These are phyloP conservation scores for Papilionanthe hybrid DNA, from an alignment of 116 monocot species.

Conservation along the genomic window DNA sequence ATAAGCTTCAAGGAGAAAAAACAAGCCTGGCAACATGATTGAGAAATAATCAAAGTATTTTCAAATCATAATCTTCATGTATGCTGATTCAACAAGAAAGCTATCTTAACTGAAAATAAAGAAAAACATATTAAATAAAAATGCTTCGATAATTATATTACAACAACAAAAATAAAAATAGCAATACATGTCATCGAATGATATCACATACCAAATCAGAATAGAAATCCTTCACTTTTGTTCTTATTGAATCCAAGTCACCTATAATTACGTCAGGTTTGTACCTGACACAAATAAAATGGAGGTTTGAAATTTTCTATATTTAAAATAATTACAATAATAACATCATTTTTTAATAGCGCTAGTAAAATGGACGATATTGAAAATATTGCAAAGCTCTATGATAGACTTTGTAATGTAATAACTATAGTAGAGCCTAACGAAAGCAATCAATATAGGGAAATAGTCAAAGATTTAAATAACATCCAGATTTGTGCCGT, in stretches of 20 bases:
- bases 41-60: neutral
- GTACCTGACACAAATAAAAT: constrained; percentile 34
- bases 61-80: neutral
- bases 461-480: too few relatives aligned
- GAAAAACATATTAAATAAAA: neutral
- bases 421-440: neutral
- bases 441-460: neutral
- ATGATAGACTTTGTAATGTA: neutral
- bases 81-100: neutral
- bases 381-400: too few relatives aligned
- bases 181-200: neutral
- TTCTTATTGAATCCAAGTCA: constrained; percentile 92
- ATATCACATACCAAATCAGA: constrained; percentile 45
- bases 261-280: constrained; percentile 90
- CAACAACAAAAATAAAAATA: neutral
- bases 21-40: neutral
- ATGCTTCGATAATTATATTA: neutral
- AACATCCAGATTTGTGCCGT: too few relatives aligned
- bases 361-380: neutral
- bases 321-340: neutral
- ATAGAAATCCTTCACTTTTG: constrained; percentile 75
- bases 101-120: neutral
- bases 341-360: neutral
- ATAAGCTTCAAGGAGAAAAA: neutral
- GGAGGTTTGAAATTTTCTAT: neutral